Percentiles rank a stretch among this genome's conserved stretches.
phyloP scores from a whole-genome alignment of 1,139 yeast species.

The Candida tunisiensis region DNA sequence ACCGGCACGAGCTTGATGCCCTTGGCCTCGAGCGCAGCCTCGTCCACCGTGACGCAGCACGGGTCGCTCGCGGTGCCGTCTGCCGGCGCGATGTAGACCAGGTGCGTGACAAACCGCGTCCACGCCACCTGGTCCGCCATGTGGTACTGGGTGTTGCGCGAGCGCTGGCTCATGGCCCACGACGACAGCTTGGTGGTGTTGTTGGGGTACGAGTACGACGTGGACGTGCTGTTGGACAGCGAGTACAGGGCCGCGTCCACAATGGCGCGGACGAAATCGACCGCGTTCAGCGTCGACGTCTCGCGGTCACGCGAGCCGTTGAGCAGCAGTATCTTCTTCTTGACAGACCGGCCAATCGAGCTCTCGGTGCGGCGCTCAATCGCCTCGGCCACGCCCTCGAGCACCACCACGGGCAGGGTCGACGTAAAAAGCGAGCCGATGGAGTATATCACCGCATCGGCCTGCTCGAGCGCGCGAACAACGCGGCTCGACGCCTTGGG shows the following conservation, averaged over 20 bases:
- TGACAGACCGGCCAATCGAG: slow-evolving; percentile 22
- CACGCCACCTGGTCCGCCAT: slow-evolving; percentile 5
- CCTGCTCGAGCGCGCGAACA: slow-evolving; percentile 28
- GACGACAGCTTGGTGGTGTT: too few relatives aligned
- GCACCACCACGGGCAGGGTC: slow-evolving; percentile 55
- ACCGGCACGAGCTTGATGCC: slow-evolving; percentile 5
- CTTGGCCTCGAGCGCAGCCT: slow-evolving; percentile 3
- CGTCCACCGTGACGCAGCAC: slow-evolving; percentile 4
- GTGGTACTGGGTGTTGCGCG: too few relatives aligned
- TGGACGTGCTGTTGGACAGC: too few relatives aligned
- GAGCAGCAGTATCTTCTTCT: slow-evolving; percentile 27
- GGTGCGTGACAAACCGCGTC: slow-evolving; percentile 11
- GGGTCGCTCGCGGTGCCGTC: too few relatives aligned
- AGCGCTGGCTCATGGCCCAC: too few relatives aligned
- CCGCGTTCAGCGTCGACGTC: slow-evolving; percentile 48
- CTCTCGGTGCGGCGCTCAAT: slow-evolving; percentile 13
- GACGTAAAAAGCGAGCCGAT: slow-evolving; percentile 87
- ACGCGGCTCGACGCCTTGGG: slow-evolving; percentile 63
- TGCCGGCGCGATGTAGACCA: slow-evolving; percentile 3
- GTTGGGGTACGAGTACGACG: slow-evolving; percentile 1
- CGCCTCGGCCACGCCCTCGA: slow-evolving; percentile 58
- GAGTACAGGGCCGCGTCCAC: slow-evolving; percentile 24
- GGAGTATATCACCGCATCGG: slow-evolving; percentile 48
- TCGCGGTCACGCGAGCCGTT: slow-evolving; percentile 70
- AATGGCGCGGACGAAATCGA: slow-evolving; percentile 38